Evolutionary conservation across 2,329 filamentous ascomycete genomes (phyloP), one percentile per base, ranked within the genome.

Genomic region (Sporothrix pseudoabietina): DNA sequence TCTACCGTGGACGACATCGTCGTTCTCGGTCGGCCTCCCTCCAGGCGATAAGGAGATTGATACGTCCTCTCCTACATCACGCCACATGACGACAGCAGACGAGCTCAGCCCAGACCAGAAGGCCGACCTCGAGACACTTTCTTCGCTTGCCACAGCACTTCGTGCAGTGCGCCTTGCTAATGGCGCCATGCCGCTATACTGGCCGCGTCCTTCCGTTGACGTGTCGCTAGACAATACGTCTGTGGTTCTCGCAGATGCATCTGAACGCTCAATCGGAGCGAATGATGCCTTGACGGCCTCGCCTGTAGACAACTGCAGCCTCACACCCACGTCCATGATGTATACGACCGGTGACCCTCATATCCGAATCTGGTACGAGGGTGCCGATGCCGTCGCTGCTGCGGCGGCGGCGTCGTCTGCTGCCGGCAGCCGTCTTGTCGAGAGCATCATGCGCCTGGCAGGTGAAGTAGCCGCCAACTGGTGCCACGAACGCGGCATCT

Each of bases 401-500:
- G 47, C 66, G 7, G 44, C 26, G 2, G 66, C 47, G 1, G n/a
- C 54, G 16, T 44, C 63, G 8, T 30, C 57, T 16, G 73, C 68
- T 30, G 69, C 75, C 10, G 80, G 78, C 32, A 81, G 79, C 26
- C 78, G 81, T 30, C 77, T 87, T 19, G 85, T 88, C 54, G 80
- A 82, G 73, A 82, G 83, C 72, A 77, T 84, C 32, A 92, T 92
- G 90, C 83, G 87, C 52, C 82, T 91, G 4, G 89, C 88, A 14
- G 88, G 88, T 71, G 85, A 90, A 77, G 82, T 90, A 35, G 88
- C 87, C 52, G 89, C 89, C 26, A 82, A 82, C 41, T 92, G 88
- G 88, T 90, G 88, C 77, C 78, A 83, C 65, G 83, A 85, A 30
- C 86, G 89, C 69, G 81, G 82, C 26, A 86, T 92, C 70, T 86